These are phyloP conservation scores for Flammula alnicola DNA, from an alignment of 1,284 basidiomycete genomes.

Conservation along the genomic window DNA sequence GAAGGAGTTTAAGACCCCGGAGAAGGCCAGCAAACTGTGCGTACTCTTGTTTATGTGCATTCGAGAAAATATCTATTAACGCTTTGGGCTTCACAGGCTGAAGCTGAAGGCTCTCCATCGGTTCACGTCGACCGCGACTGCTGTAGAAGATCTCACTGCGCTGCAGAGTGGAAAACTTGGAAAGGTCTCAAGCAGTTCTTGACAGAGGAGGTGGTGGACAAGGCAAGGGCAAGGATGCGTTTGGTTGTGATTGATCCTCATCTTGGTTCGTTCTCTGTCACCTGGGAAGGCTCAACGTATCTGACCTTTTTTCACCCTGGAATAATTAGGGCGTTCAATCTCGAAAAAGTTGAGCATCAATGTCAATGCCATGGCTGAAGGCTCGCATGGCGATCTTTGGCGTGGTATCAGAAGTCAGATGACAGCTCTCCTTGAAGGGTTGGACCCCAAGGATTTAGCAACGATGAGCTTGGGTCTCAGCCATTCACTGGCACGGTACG, in stretches of 20 bases:
- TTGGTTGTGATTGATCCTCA: constrained; percentile 90
- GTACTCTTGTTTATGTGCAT: constrained; percentile 36
- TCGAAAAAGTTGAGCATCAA: constrained; percentile 94
- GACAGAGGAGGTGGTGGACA: constrained; percentile 84
- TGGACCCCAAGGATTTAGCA: constrained; percentile 94
- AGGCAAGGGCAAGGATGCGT: constrained; percentile 87
- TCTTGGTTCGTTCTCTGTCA: constrained; percentile 67
- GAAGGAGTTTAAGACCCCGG: constrained; percentile 92
- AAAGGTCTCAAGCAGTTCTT: constrained; percentile 94
- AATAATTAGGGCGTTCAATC: constrained; percentile 78
- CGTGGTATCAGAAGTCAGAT: constrained; percentile 95
- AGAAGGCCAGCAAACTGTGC: constrained; percentile 90
- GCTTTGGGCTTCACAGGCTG: constrained; percentile 55
- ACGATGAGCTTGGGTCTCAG: constrained; percentile 98
- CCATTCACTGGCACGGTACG: constrained; percentile 90
- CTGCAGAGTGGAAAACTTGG: constrained; percentile 93
- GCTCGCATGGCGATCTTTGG: constrained; percentile 79
- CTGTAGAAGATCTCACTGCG: constrained; percentile 98
- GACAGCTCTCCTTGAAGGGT: constrained; percentile 83
- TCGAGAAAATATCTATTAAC: constrained; percentile 1
- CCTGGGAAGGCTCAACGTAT: background rate
- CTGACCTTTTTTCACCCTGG: constrained; percentile 49
- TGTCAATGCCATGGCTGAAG: constrained; percentile 57
- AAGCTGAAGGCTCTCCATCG: constrained; percentile 96
- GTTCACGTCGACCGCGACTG: constrained; percentile 94